A percentile compares a stretch with the other conserved stretches of the same genome.
These are phyloP conservation scores for Fusarium bulbicola DNA, from an alignment of 2,329 filamentous ascomycete species.

Conservation along the genomic window DNA sequence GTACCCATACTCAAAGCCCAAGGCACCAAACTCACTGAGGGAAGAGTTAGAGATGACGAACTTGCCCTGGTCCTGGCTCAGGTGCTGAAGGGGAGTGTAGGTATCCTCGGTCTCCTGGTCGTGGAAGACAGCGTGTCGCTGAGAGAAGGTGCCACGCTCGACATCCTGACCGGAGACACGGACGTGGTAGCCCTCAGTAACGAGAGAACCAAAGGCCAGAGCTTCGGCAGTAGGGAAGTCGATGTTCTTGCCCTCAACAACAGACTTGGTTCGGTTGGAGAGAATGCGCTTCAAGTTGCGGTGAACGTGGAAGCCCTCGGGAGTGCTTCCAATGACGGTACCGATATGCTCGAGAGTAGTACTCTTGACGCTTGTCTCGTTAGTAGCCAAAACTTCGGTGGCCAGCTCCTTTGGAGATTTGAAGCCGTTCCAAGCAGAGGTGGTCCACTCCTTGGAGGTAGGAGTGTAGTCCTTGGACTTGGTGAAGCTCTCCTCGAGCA, in stretches of 20 bases:
- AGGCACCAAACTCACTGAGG: conserved; percentile 72
- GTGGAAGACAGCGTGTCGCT: conserved; percentile 96
- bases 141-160: conserved; percentile 98
- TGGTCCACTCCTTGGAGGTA: conserved; percentile 97
- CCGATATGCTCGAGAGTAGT: conserved; percentile 84
- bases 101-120: conserved; percentile 95
- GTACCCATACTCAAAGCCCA: conserved; percentile 99
- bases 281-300: conserved; percentile 98
- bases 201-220: conserved; percentile 90
- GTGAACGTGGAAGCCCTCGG: conserved; percentile 89
- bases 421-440: conserved; percentile 99
- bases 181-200: conserved; percentile 94
- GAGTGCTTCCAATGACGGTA: conserved; percentile 77
- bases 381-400: conserved; percentile 91
- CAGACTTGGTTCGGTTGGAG: conserved; percentile 86
- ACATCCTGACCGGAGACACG: conserved; percentile 98
- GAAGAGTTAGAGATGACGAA: conserved; percentile 99
- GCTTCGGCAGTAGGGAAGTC: conserved; percentile 98
- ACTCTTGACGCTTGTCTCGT: conserved; percentile 80
- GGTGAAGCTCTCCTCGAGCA: conserved; percentile 97
- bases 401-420: conserved; percentile 98
- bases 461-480: conserved; percentile 98
- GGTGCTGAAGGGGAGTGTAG: conserved; percentile 89
- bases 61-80: conserved; percentile 90
- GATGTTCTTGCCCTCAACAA: conserved; percentile 91